A percentile compares a stretch with the other conserved stretches of the same genome.
phyloP scores from a whole-genome alignment of 495 filamentous ascomycete genomes.

The Penicillium atrosanguineum region DNA sequence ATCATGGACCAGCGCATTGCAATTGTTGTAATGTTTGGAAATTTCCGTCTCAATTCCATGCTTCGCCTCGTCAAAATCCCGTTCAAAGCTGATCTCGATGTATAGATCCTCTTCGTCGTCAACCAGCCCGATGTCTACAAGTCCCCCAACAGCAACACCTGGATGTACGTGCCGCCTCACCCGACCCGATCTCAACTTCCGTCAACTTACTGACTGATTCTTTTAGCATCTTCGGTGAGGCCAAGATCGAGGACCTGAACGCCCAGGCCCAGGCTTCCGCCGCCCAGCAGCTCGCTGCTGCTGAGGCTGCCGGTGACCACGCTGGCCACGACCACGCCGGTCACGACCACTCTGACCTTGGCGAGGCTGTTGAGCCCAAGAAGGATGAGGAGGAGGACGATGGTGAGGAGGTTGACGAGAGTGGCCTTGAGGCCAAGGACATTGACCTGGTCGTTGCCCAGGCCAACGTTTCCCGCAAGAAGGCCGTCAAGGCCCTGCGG shows the following conservation, averaged over 20 bases:
- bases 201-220: background rate
- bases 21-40: background rate
- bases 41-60: background rate
- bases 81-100: background rate
- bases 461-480: constrained; percentile 92
- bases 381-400: constrained; percentile 92
- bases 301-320: constrained; percentile 75
- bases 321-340: constrained; percentile 66
- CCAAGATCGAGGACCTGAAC: constrained; percentile 99
- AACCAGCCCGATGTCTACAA: constrained; percentile 99
- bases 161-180: constrained; percentile 71
- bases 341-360: constrained; percentile 68
- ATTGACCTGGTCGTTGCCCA: constrained; percentile 99
- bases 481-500: constrained; percentile 96
- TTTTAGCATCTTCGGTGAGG: constrained; percentile 95
- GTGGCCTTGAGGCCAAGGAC: constrained; percentile 94
- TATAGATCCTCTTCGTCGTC: constrained; percentile 96
- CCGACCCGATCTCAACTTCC: background rate
- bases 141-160: constrained; percentile 96
- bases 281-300: constrained; percentile 83
- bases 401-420: constrained; percentile 90
- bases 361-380: constrained; percentile 75
- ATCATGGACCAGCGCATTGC: background rate
- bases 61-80: background rate
- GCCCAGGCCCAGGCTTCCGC: constrained; percentile 92